Conservation (phyloP, 2,329 filamentous ascomycete genomes). For the Fusarium virguliforme region DNA sequence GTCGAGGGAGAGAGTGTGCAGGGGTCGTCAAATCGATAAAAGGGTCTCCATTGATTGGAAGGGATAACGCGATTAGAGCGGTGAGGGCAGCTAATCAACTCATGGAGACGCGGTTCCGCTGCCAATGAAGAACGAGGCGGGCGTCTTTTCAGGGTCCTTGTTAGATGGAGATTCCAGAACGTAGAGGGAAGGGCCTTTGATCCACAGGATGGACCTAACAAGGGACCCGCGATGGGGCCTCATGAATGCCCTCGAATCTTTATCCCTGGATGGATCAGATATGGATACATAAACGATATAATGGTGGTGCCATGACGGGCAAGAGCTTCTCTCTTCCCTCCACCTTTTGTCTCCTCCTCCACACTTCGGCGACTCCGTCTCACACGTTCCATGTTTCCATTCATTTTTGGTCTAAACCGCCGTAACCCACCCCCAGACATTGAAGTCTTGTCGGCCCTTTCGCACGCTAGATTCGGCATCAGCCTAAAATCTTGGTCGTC, state of each 20-base stretch:
- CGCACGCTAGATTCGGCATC: slow-evolving; percentile 21
- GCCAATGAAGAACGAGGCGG: background rate
- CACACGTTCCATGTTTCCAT: slow-evolving; percentile 7
- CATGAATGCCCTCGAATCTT: background rate
- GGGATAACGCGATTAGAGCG: background rate
- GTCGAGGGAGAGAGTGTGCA: background rate
- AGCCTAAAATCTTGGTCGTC: slow-evolving; percentile 29
- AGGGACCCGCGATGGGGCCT: background rate
- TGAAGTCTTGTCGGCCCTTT: slow-evolving; percentile 30
- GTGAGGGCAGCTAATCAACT: background rate
- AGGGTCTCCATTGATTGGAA: background rate
- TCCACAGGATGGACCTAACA: slow-evolving; percentile 22
- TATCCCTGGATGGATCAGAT: background rate
- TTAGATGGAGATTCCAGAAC: background rate
- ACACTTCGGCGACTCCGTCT: slow-evolving; percentile 41
- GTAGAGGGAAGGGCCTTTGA: slow-evolving; percentile 33
- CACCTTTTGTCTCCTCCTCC: slow-evolving; percentile 24
- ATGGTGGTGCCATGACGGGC: slow-evolving; percentile 26
- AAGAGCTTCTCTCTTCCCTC: slow-evolving; percentile 3
- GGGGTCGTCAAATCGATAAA: too few relatives aligned
- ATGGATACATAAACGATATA: background rate
- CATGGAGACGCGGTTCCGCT: slow-evolving; percentile 25
- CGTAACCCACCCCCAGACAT: slow-evolving; percentile 23
- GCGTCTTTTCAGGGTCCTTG: slow-evolving; percentile 29
- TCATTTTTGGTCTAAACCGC: background rate